phyloP scores from a whole-genome alignment of 345 rosid genomes.

The Eucalyptus tenuipes region DNA sequence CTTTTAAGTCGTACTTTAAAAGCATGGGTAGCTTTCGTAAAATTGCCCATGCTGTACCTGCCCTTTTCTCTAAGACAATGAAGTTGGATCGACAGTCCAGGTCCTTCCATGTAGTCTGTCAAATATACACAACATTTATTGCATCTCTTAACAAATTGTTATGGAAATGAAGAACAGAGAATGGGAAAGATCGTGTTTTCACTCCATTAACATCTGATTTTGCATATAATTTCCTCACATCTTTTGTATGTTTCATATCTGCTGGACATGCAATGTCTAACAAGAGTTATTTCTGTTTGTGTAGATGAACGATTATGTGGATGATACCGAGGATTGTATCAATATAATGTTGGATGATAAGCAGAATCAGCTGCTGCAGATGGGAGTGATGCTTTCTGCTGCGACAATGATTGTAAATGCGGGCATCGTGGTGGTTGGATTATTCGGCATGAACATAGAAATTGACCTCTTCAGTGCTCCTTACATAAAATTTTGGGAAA shows the following conservation, averaged over 20 bases:
- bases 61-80: background rate
- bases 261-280: background rate
- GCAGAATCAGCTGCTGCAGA: slow-evolving; percentile 34
- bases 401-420: slow-evolving; percentile 32
- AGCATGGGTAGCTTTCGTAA: background rate
- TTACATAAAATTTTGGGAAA: slow-evolving; percentile 21
- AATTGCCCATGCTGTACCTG: background rate
- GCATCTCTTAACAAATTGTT: background rate
- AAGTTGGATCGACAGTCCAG: background rate
- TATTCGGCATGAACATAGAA: slow-evolving; percentile 40
- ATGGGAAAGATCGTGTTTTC: background rate
- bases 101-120: background rate
- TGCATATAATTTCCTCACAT: background rate
- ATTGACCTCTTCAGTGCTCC: slow-evolving; percentile 12
- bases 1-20: background rate
- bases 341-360: slow-evolving; percentile 50
- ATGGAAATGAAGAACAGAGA: background rate
- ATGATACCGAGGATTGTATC: slow-evolving; percentile 44
- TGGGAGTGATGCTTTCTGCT: slow-evolving; percentile 41
- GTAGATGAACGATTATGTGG: slow-evolving; percentile 42
- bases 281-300: background rate
- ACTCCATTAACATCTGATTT: background rate
- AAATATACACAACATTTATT: background rate
- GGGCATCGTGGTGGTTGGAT: slow-evolving; percentile 30
- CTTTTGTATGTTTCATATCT: background rate